Evolutionary conservation across 2,329 filamentous ascomycete genomes (phyloP).

Genomic region (Colletotrichum neosansevieriae): DNA sequence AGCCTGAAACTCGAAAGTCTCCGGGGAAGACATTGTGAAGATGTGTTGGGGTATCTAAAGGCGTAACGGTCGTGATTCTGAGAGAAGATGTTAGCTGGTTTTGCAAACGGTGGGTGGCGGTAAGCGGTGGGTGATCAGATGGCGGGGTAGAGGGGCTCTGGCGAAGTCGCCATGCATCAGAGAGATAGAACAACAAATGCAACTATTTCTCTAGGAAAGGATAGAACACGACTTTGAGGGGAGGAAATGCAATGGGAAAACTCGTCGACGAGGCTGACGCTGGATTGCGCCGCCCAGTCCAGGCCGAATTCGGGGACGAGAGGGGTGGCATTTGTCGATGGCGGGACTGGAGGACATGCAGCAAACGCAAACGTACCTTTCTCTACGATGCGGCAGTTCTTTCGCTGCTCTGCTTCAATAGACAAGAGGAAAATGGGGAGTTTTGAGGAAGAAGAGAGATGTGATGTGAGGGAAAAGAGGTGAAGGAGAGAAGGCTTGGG

Average conservation of each 20-base stretch:
- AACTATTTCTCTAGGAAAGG: neutral
- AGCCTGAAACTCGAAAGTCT: conserved; percentile 99
- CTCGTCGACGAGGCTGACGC: conserved; percentile 12
- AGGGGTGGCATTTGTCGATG: conserved; percentile 12
- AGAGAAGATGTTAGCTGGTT: conserved; percentile 24
- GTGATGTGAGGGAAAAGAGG: conserved; percentile 36
- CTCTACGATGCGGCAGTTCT: conserved; percentile 42
- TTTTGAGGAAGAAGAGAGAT: conserved; percentile 10
- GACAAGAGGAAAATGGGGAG: conserved; percentile 36
- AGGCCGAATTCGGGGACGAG: neutral
- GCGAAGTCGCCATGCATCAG: neutral
- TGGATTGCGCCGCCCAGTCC: neutral
- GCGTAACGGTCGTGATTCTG: conserved; percentile 40
- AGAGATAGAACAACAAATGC: neutral
- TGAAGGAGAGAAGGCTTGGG: conserved; percentile 39
- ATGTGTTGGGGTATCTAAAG: conserved; percentile 39
- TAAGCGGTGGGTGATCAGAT: conserved; percentile 36
- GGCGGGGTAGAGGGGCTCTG: conserved; percentile 19
- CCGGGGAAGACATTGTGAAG: conserved; percentile 75
- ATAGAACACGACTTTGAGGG: conserved; percentile 10
- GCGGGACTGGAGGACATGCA: conserved; percentile 16
- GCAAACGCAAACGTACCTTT: conserved; percentile 37
- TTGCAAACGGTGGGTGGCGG: conserved; percentile 14
- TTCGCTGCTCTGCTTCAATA: conserved; percentile 45
- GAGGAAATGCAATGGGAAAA: conserved; percentile 16